Percentiles rank a stretch among this genome's conserved stretches.
These are phyloP conservation scores for Rhynchosporium graminicola DNA, from an alignment of 2,329 filamentous ascomycete species.

Conservation along the genomic window DNA sequence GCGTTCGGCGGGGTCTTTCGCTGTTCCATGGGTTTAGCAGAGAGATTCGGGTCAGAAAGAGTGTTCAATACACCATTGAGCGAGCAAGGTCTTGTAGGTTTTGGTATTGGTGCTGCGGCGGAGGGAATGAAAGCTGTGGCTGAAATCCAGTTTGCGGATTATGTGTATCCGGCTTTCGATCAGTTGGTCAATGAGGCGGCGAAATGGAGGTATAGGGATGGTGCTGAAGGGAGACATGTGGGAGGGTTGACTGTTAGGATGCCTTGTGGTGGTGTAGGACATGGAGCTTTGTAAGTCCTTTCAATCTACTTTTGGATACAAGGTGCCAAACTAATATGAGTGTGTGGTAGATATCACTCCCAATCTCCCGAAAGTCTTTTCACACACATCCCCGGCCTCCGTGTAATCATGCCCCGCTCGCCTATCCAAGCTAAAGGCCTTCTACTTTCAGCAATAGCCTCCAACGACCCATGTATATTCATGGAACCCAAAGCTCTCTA, in stretches of 20 bases:
- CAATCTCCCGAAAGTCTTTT: slow-evolving; percentile 73
- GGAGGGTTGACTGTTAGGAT: slow-evolving; percentile 71
- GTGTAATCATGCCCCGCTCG: slow-evolving; percentile 69
- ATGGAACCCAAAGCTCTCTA: slow-evolving; percentile 77
- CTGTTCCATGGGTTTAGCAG: slow-evolving; percentile 86
- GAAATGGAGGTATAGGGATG: slow-evolving; percentile 69
- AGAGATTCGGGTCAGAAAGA: slow-evolving; percentile 81
- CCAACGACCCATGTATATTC: slow-evolving; percentile 70
- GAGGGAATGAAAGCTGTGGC: slow-evolving; percentile 92
- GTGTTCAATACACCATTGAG: slow-evolving; percentile 96
- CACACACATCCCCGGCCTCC: slow-evolving; percentile 68
- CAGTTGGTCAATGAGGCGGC: slow-evolving; percentile 77
- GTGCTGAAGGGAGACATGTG: slow-evolving; percentile 54
- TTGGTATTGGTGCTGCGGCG: slow-evolving; percentile 85
- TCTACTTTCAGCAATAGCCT: slow-evolving; percentile 61
- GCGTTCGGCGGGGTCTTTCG: slow-evolving; percentile 96
- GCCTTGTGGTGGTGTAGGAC: slow-evolving; percentile 71
- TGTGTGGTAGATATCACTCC: slow-evolving; percentile 58
- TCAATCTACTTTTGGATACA: not conserved
- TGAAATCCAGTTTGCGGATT: slow-evolving; percentile 82
- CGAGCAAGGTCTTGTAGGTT: slow-evolving; percentile 93
- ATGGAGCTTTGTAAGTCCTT: slow-evolving; percentile 61
- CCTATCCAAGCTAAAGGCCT: slow-evolving; percentile 72
- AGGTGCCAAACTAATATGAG: slow-evolving; percentile 17
- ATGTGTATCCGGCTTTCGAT: slow-evolving; percentile 75